Evolutionary conservation across 2,329 filamentous ascomycete species (phyloP).

Genomic region (Coniosporium tulheliwenetii): DNA sequence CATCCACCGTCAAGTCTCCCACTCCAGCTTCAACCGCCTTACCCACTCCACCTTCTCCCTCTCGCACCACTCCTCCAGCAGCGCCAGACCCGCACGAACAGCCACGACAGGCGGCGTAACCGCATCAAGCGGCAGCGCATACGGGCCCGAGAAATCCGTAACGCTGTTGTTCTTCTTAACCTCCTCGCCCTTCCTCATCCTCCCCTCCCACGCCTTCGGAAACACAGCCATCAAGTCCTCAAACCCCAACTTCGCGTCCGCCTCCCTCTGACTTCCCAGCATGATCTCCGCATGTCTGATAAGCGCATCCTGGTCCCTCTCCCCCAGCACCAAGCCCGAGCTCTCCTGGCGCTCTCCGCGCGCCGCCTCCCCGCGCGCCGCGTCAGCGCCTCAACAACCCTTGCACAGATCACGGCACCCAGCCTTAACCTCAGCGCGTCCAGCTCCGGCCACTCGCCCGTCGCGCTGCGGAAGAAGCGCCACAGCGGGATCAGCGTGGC

Average conservation of each 20-base stretch:
- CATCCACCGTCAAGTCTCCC: background rate
- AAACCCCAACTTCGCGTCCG: constrained; percentile 11
- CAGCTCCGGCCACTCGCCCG: constrained; percentile 11
- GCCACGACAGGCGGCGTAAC: constrained; percentile 27
- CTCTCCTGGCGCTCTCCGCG: background rate
- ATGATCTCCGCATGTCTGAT: background rate
- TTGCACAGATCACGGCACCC: background rate
- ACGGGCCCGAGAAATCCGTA: constrained; percentile 17
- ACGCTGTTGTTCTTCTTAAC: constrained; percentile 15
- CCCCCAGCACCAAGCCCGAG: background rate
- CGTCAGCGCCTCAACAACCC: constrained; percentile 6
- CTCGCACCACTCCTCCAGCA: constrained; percentile 25
- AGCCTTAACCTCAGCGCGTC: constrained; percentile 8
- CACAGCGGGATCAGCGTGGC: background rate
- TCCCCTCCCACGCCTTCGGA: constrained; percentile 20
- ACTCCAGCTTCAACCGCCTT: constrained; percentile 1
- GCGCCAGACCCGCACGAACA: constrained; percentile 24
- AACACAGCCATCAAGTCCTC: constrained; percentile 20
- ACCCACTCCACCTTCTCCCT: constrained; percentile 3
- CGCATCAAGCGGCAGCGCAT: constrained; percentile 22
- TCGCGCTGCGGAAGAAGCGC: background rate
- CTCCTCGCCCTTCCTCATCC: constrained; percentile 9
- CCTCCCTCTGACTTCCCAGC: background rate
- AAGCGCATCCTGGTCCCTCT: background rate
- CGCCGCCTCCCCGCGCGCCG: constrained; percentile 8